Base-by-base conservation (phyloP, 1,284 basidiomycete genomes). In the Pseudozyma tsukubaensis region DNA sequence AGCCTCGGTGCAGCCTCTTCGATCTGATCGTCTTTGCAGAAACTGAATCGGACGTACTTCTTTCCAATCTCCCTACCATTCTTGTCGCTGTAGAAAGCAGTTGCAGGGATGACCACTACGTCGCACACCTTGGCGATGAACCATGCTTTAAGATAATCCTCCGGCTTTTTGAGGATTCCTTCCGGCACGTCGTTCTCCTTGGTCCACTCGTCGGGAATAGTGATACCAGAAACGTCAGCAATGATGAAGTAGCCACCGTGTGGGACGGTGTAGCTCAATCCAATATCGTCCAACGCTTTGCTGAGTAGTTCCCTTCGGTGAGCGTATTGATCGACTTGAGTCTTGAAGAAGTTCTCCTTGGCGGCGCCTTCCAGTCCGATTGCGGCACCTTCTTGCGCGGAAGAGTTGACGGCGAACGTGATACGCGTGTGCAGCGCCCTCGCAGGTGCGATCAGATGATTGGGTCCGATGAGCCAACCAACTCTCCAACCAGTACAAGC, bases 401-500 rank as follows among this genome's bases (percentile, higher is more conserved):
- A 92, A 0, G 93, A 94, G 86, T 95, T 96, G 66, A 91, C 90
- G 86, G 92, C 95, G 86, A 98, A 99, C 18, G 97, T 92, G 82
- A 99, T 96, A 44, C 96, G 91, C 0, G 94, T 95, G 54, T 91
- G 91, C 0, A 94, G 96, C 4, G 94, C 94, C 19, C 97, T 88
- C 5, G 93, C 91, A 1, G 96, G 94, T 39, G 88, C 87, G 61
- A 97, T 92, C 78, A 99, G 92, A 42, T 90, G 90, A 21, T 89
- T 83, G 5, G 94, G 93, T 7, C 92, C 97, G 72, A 99, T 91
- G 13, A 95, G 89, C 94, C 94, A 99, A 59, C 96, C 97, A 24
- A 99, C 90, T 61, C 97, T 91, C 96, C 96, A 99, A 24, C 97
- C 97, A 1, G 97, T 99, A 9, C 94, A 94, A 16, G 96, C 93